These are phyloP conservation scores for Alloteropsis semialata DNA, from an alignment of 176 grass and related monocot species.

Conservation along the genomic window DNA sequence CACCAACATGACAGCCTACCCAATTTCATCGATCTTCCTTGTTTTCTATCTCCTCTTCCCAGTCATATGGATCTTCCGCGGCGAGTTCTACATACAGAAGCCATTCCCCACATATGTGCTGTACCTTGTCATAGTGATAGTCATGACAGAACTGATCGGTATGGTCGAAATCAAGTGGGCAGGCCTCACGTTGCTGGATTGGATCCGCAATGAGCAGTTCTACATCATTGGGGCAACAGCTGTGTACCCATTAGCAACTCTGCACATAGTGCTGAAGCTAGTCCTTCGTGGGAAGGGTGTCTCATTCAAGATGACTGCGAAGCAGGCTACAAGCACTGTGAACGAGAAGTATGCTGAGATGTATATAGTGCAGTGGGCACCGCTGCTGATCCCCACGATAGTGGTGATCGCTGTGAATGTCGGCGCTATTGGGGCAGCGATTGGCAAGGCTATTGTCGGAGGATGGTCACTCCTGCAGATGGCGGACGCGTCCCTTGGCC, in stretches of 20 bases:
- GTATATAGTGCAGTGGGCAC: conserved; percentile 33
- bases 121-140: conserved; percentile 43
- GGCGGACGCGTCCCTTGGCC: conserved; percentile 26
- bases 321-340: conserved; percentile 27
- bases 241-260: conserved; percentile 42
- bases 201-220: conserved; percentile 60
- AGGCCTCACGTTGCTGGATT: conserved; percentile 41
- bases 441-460: conserved; percentile 35
- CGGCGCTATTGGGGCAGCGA: conserved; percentile 25
- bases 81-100: conserved; percentile 54
- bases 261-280: conserved; percentile 48
- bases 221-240: conserved; percentile 54
- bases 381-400: conserved; percentile 37
- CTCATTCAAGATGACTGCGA: conserved; percentile 48
- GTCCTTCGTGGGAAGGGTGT: conserved; percentile 41
- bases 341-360: conserved; percentile 46
- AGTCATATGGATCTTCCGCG: conserved; percentile 49
- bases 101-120: conserved; percentile 47
- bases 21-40: conserved; percentile 42
- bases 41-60: conserved; percentile 52
- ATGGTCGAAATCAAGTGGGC: conserved; percentile 51
- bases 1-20: conserved; percentile 55
- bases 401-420: conserved; percentile 39
- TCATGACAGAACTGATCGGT: conserved; percentile 35
- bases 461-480: conserved; percentile 54